These are phyloP conservation scores for Pyrenophora seminiperda DNA, from an alignment of 2,329 filamentous ascomycete species.

Conservation along the genomic window DNA sequence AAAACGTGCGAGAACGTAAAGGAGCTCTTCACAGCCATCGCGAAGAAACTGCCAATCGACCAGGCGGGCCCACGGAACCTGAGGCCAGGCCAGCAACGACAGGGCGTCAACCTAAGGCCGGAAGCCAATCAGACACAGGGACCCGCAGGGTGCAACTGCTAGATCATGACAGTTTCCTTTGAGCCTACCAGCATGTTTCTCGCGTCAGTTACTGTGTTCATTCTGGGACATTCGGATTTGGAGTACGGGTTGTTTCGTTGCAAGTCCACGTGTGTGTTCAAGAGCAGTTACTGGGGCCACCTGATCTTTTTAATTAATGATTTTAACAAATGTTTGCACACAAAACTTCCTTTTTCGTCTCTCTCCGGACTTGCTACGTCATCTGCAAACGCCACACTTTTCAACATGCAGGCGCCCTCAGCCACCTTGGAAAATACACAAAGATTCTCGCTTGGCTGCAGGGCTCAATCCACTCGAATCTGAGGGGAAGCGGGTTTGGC, in stretches of 20 bases:
- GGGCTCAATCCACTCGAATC: too few species aligned
- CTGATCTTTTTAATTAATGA: constrained; percentile 16
- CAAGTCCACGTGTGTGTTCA: constrained; percentile 6
- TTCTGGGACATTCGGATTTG: constrained; percentile 9
- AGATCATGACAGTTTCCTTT: constrained; percentile 26
- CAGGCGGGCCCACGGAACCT: constrained; percentile 91
- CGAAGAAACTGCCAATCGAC: constrained; percentile 95
- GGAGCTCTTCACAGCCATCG: constrained; percentile 95
- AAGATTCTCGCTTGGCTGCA: too few species aligned
- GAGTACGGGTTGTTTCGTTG: constrained; percentile 8
- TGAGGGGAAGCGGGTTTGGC: too few species aligned
- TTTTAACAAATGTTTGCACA: constrained; percentile 6
- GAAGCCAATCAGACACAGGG: constrained; percentile 64
- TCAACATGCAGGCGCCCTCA: too few species aligned
- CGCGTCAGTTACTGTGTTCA: constrained; percentile 3
- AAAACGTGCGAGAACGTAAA: constrained; percentile 97
- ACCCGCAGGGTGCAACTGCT: constrained; percentile 68
- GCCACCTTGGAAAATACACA: too few species aligned
- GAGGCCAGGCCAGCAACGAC: constrained; percentile 62
- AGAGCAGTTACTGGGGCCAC: constrained; percentile 11
- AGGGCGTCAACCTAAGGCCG: constrained; percentile 70
- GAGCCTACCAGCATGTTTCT: neutral
- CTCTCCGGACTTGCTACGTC: too few species aligned
- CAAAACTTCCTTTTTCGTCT: neutral
- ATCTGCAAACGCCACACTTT: too few species aligned